Evolutionary conservation across 768 basidiomycete species (phyloP), one percentile per base, ranked within the genome.

Genomic region (Kwoniella bestiolae): DNA sequence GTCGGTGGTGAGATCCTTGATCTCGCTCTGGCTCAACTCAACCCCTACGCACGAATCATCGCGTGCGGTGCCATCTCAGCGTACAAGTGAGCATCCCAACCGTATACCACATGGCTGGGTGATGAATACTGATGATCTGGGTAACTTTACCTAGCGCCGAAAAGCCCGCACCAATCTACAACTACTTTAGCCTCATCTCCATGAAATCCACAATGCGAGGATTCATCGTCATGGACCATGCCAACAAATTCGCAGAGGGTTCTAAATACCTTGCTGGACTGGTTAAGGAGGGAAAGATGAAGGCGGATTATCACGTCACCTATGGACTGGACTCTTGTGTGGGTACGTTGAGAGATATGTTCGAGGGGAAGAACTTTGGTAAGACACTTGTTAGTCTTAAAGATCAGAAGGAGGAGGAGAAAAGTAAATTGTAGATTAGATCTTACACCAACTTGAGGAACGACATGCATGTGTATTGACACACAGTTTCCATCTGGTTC

Each of bases 11-110:
- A 91, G 31, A 90, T 92, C 41, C 83, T 97, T 60, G 89, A 95
- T 77, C 84, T 93, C 71, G 85, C 87, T 49, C 81, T 96, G 63
- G 86, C 86, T 26, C 84, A 90, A 56, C 78, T 98, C 74, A 92
- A 92, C 45, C 85, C 87, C 78, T 83, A 86, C 46, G 94, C 92
- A 4, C 83, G 94, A 59, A 86, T 96, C 62, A 86, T 86, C 14
- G 79, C 93, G 21, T 95, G 93, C 71, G 94, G 93, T 60, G 91
- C 90, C 32, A 94, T 96, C 69, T 91, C 92, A 46, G 85, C 86
- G 28, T 94, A 93, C 76, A 83, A 80, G 73, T 75, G 38, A 63
- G 72, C 69, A 41, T 38, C 12, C n/a, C 0, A 26, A 26, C 23
- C 44, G 18, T 29, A n/a, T 21, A 28, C 31, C 26, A 16, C 32